These are phyloP conservation scores for Ceratobasidium sp. DNA, from an alignment of 1,284 basidiomycete species.

Conservation along the genomic window DNA sequence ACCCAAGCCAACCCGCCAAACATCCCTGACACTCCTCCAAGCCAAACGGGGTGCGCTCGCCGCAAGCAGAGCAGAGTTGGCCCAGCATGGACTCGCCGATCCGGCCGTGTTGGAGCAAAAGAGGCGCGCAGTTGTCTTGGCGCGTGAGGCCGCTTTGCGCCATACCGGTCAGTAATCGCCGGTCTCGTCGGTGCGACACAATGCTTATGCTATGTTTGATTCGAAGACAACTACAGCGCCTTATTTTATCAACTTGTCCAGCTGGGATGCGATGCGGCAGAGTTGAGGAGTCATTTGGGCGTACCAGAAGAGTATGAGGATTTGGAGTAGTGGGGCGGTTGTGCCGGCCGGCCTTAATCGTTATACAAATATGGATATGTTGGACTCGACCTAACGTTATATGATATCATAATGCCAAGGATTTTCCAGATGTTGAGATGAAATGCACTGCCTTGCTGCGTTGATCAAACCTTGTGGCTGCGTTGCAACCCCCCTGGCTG, in stretches of 20 bases:
- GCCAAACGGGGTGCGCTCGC: constrained; percentile 63
- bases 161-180: constrained; percentile 80
- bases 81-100: constrained; percentile 84
- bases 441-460: background rate
- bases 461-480: constrained; percentile 4
- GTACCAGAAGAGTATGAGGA: constrained; percentile 51
- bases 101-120: constrained; percentile 83
- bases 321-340: constrained; percentile 37
- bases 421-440: background rate
- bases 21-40: constrained; percentile 63
- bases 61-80: constrained; percentile 76
- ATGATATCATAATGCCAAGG: background rate
- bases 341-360: no score
- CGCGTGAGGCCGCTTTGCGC: constrained; percentile 82
- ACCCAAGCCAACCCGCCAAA: background rate
- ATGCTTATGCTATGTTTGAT: background rate
- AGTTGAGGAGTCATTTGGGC: constrained; percentile 47
- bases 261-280: constrained; percentile 41
- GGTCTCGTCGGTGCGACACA: background rate
- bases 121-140: constrained; percentile 75
- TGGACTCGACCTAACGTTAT: background rate
- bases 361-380: background rate
- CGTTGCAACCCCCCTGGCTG: background rate
- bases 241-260: constrained; percentile 41
- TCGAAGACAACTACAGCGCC: constrained; percentile 43